phyloP scores from a whole-genome alignment of 1,139 yeast species.

The Debaryomycetaceae sp. region DNA sequence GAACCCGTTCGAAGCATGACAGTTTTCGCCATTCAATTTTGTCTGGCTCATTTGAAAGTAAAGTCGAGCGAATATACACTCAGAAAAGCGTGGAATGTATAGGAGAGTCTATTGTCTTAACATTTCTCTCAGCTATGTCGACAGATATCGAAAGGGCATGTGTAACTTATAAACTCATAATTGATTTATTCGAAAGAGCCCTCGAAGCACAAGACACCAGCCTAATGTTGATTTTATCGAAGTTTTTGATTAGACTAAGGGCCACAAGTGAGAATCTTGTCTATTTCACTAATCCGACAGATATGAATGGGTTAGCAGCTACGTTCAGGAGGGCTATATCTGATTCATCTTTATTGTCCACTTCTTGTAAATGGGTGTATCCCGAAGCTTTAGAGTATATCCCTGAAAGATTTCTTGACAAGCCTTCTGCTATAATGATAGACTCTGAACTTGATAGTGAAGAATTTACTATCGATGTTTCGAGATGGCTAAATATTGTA shows the following conservation, averaged over 20 bases:
- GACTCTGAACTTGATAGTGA: constrained; percentile 11
- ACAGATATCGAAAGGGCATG: constrained; percentile 26
- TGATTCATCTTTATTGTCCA: constrained; percentile 14
- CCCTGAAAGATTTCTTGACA: constrained; percentile 38
- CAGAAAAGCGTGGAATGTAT: constrained; percentile 17
- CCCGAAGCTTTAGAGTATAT: constrained; percentile 56
- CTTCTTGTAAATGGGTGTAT: constrained; percentile 47
- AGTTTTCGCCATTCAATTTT: background rate
- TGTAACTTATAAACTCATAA: constrained; percentile 24
- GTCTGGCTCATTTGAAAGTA: constrained; percentile 11
- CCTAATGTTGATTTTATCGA: constrained; percentile 46
- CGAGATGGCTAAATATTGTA: constrained; percentile 52
- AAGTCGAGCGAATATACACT: constrained; percentile 1
- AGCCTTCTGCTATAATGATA: constrained; percentile 20
- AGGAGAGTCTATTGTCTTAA: constrained; percentile 29
- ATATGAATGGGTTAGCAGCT: constrained; percentile 65
- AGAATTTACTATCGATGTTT: constrained; percentile 36
- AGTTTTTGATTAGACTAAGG: constrained; percentile 55
- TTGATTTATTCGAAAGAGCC: constrained; percentile 25
- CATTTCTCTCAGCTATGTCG: constrained; percentile 26
- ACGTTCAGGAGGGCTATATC: constrained; percentile 47
- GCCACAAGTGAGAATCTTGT: constrained; percentile 44
- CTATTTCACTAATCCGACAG: constrained; percentile 52
- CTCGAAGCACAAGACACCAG: constrained; percentile 24
- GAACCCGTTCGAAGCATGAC: background rate